Conservation (phyloP, 2,329 filamentous ascomycete genomes). For the Diatrype stigma region DNA sequence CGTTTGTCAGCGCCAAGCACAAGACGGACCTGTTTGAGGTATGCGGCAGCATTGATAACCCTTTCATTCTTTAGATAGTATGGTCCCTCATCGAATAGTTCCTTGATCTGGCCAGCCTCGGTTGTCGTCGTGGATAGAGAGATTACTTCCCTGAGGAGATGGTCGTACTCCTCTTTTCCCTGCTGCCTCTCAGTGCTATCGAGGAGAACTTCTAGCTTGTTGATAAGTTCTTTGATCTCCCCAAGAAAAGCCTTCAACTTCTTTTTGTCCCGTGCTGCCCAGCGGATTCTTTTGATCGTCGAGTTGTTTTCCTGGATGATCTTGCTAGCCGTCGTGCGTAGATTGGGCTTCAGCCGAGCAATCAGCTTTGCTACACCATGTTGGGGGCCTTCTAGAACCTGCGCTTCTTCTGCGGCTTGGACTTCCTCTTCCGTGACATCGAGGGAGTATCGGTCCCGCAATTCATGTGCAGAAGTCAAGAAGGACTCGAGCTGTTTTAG, state of each 20-base stretch:
- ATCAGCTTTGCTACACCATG: slow-evolving; percentile 12
- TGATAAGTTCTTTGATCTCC: slow-evolving; percentile 8
- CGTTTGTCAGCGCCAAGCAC: slow-evolving; percentile 15
- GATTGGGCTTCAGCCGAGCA: slow-evolving; percentile 8
- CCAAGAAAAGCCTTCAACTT: slow-evolving; percentile 11
- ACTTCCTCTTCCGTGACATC: slow-evolving; percentile 13
- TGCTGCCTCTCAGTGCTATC: slow-evolving; percentile 10
- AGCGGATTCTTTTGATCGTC: slow-evolving; percentile 10
- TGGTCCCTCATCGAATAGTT: slow-evolving; percentile 6
- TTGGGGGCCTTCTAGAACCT: slow-evolving; percentile 1
- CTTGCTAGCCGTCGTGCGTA: slow-evolving; percentile 10
- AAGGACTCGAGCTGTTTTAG: slow-evolving; percentile 10
- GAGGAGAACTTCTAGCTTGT: slow-evolving; percentile 14
- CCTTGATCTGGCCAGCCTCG: slow-evolving; percentile 14
- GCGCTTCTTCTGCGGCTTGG: slow-evolving; percentile 2
- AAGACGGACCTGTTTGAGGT: slow-evolving; percentile 16
- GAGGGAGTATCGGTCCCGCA: slow-evolving; percentile 13
- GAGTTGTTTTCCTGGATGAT: slow-evolving; percentile 15
- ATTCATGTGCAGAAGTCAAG: slow-evolving; percentile 11
- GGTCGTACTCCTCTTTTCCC: slow-evolving; percentile 8
- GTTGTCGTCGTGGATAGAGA: slow-evolving; percentile 12
- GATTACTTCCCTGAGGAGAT: slow-evolving; percentile 14
- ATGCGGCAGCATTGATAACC: slow-evolving; percentile 16
- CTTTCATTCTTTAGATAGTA: not conserved
- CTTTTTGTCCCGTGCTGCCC: slow-evolving; percentile 10